phyloP scores from a whole-genome alignment of 768 basidiomycete species.

The Amanita rubescens region DNA sequence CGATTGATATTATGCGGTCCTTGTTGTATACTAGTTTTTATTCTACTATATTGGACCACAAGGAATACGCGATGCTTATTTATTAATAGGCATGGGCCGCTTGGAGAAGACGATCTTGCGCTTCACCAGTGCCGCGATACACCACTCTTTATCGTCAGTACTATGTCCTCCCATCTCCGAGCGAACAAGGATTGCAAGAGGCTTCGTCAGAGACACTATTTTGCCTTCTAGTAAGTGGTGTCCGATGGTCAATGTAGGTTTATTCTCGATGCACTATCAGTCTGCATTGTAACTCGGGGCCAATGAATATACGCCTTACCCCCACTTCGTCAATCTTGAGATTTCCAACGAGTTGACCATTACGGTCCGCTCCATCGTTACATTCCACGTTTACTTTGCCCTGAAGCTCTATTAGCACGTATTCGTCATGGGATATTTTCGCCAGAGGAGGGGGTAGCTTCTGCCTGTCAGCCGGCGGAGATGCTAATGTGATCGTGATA shows the following conservation, averaged over 20 bases:
- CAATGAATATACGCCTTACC: slow-evolving; percentile 27
- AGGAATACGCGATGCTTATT: no score
- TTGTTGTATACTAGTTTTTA: no score
- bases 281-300: no score
- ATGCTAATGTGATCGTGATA: slow-evolving; percentile 48
- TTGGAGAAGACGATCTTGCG: slow-evolving; percentile 81
- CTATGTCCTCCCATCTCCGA: not conserved
- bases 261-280: slow-evolving; percentile 43
- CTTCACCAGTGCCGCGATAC: slow-evolving; percentile 64
- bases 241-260: slow-evolving; percentile 75
- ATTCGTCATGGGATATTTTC: slow-evolving; percentile 68
- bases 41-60: no score
- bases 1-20: no score
- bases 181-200: slow-evolving; percentile 69
- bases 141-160: slow-evolving; percentile 31
- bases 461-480: slow-evolving; percentile 19
- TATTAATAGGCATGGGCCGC: slow-evolving; percentile 65
- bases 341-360: slow-evolving; percentile 74
- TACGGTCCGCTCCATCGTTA: slow-evolving; percentile 38
- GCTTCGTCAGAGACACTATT: slow-evolving; percentile 66
- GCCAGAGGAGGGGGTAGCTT: slow-evolving; percentile 61
- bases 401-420: slow-evolving; percentile 84
- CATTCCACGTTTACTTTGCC: slow-evolving; percentile 71
- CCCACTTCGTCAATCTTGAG: slow-evolving; percentile 53
- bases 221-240: slow-evolving; percentile 90